These are phyloP conservation scores for Zygnema cylindricum DNA, from an alignment of 139 green algal species.

Conservation along the genomic window DNA sequence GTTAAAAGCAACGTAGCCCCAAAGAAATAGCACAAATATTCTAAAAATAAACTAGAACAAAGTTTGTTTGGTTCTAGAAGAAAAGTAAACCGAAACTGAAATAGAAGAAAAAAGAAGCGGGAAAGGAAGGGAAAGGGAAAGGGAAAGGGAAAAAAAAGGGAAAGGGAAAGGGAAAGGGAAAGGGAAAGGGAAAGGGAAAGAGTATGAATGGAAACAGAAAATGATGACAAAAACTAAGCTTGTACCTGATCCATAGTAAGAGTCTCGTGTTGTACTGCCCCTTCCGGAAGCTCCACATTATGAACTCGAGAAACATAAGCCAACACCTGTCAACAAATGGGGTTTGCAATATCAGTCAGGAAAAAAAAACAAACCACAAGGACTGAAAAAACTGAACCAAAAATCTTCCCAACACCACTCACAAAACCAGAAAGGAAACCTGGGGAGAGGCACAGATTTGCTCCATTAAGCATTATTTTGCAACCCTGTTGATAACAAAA, in stretches of 20 bases:
- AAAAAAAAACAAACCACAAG: too few species aligned
- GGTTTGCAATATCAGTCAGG: too few species aligned
- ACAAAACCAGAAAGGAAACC: slow-evolving; percentile 20
- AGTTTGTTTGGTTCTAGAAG: too few species aligned
- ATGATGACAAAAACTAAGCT: neutral
- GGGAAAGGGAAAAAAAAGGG: neutral
- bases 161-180: slow-evolving; percentile 16
- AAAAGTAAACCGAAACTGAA: too few species aligned
- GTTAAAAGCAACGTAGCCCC: too few species aligned
- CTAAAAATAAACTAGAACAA: too few species aligned
- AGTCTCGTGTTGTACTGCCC: slow-evolving; percentile 51
- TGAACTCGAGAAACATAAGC: slow-evolving; percentile 89
- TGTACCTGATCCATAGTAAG: slow-evolving; percentile 56
- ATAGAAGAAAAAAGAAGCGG: too few species aligned
- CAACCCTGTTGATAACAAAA: neutral
- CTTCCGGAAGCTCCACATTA: slow-evolving; percentile 73
- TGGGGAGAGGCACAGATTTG: too few species aligned
- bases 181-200: slow-evolving; percentile 18
- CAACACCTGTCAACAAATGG: slow-evolving; percentile 71
- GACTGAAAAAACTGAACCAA: neutral
- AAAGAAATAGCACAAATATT: too few species aligned
- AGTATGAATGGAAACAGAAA: slow-evolving; percentile 6
- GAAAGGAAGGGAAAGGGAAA: neutral
- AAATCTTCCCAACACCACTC: neutral
- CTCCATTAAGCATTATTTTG: too few species aligned